These are phyloP conservation scores for Funneliformis caledonium DNA, from an alignment of 371 early-diverging fungal genomes.

Conservation along the genomic window DNA sequence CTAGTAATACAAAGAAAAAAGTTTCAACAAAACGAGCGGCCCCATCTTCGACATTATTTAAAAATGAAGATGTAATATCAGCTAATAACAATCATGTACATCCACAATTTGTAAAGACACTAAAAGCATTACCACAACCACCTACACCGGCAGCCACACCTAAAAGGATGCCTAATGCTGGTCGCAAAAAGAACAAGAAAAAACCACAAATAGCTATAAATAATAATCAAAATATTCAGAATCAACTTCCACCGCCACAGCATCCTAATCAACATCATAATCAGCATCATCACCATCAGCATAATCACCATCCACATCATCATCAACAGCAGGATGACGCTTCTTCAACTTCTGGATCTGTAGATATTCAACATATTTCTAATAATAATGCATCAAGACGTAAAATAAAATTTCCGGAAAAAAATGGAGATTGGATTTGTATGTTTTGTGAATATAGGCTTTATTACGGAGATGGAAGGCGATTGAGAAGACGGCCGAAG, in stretches of 20 bases:
- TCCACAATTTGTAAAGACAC: neutral
- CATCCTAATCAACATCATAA: slow-evolving; percentile 6
- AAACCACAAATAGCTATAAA: slow-evolving; percentile 3
- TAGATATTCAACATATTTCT: slow-evolving; percentile 20
- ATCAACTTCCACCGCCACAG: slow-evolving; percentile 13
- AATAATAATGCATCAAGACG: slow-evolving; percentile 23
- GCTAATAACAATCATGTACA: slow-evolving; percentile 11
- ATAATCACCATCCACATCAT: neutral
- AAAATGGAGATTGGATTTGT: slow-evolving; percentile 40
- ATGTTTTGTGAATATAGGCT: slow-evolving; percentile 39
- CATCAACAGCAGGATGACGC: slow-evolving; percentile 37
- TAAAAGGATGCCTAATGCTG: slow-evolving; percentile 36
- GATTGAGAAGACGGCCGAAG: slow-evolving; percentile 7
- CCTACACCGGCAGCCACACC: slow-evolving; percentile 5
- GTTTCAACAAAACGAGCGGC: slow-evolving; percentile 34
- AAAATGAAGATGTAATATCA: slow-evolving; percentile 5
- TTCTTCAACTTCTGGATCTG: slow-evolving; percentile 37
- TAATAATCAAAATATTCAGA: slow-evolving; percentile 11
- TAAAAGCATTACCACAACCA: neutral
- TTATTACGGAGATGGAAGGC: slow-evolving; percentile 39
- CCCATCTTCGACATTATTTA: slow-evolving; percentile 28
- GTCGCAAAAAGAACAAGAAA: slow-evolving; percentile 39
- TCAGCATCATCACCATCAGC: slow-evolving; percentile 16
- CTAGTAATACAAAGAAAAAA: slow-evolving; percentile 31
- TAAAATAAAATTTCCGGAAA: slow-evolving; percentile 32